Conservation (phyloP, 192 early-diverging fungal genomes). For the Podila horticola region DNA sequence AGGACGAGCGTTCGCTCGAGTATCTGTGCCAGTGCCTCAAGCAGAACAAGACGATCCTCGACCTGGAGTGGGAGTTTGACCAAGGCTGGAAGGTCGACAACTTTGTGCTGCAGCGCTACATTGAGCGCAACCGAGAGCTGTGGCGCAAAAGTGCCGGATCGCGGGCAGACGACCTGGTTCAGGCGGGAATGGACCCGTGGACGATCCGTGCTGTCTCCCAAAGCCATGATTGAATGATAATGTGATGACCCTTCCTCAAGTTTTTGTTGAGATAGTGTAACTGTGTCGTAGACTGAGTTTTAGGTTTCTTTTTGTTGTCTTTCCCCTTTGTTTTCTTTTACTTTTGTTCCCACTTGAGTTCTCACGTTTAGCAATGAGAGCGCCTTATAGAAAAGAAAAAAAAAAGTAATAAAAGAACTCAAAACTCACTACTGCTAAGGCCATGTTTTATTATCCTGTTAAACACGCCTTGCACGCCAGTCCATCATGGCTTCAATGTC, state of each 20-base stretch:
- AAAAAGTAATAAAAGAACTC: neutral
- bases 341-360: neutral
- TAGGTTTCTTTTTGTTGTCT: neutral
- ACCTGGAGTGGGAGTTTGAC: slow-evolving; percentile 40
- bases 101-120: slow-evolving; percentile 25
- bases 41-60: slow-evolving; percentile 31
- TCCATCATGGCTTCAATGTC: slow-evolving; percentile 54
- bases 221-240: slow-evolving; percentile 3
- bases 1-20: slow-evolving; percentile 24
- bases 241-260: too few relatives aligned
- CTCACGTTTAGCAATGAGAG: neutral
- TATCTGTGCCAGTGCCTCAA: slow-evolving; percentile 32
- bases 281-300: neutral
- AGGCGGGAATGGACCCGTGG: slow-evolving; percentile 32
- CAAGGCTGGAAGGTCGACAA: slow-evolving; percentile 13
- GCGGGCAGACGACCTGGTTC: neutral
- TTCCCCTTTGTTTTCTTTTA: slow-evolving; percentile 8
- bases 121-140: slow-evolving; percentile 30
- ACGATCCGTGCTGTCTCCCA: slow-evolving; percentile 22
- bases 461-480: slow-evolving; percentile 41
- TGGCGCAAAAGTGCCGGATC: slow-evolving; percentile 25
- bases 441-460: neutral
- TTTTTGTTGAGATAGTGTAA: neutral
- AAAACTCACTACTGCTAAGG: neutral
- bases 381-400: neutral